Percentiles rank a stretch among this genome's conserved stretches.
These are phyloP conservation scores for Inga laurina DNA, from an alignment of 306 rosid species.

Conservation along the genomic window DNA sequence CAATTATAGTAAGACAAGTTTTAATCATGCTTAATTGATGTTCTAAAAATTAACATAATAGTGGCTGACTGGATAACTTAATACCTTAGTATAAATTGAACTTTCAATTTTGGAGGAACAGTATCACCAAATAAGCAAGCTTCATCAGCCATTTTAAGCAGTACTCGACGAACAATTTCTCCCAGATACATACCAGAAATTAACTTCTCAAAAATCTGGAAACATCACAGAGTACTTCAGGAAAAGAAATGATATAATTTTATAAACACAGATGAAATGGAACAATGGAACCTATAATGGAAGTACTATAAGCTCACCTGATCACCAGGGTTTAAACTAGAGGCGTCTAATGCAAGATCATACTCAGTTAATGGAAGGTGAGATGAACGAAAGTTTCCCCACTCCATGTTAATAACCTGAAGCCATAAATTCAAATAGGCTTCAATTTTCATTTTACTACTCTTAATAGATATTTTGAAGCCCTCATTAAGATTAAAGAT, in stretches of 20 bases:
- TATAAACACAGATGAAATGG: neutral
- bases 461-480: neutral
- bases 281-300: neutral
- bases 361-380: conserved; percentile 73
- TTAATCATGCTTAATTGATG: neutral
- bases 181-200: conserved; percentile 80
- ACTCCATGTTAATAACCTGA: conserved; percentile 80
- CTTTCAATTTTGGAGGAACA: conserved; percentile 56
- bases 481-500: neutral
- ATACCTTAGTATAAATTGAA: conserved; percentile 63
- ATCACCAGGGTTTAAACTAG: conserved; percentile 78
- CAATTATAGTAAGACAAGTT: neutral
- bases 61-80: neutral
- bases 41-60: neutral
- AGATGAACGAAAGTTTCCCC: conserved; percentile 77
- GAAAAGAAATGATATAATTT: neutral
- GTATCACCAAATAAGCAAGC: conserved; percentile 63
- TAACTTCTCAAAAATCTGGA: conserved; percentile 72
- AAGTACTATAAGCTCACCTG: conserved; percentile 42
- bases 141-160: conserved; percentile 70
- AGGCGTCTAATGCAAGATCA: conserved; percentile 60
- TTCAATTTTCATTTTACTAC: neutral
- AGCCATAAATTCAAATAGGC: neutral
- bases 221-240: neutral
- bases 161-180: conserved; percentile 64